These are phyloP conservation scores for Saccharata proteae DNA, from an alignment of 2,329 filamentous ascomycete species.

Conservation along the genomic window DNA sequence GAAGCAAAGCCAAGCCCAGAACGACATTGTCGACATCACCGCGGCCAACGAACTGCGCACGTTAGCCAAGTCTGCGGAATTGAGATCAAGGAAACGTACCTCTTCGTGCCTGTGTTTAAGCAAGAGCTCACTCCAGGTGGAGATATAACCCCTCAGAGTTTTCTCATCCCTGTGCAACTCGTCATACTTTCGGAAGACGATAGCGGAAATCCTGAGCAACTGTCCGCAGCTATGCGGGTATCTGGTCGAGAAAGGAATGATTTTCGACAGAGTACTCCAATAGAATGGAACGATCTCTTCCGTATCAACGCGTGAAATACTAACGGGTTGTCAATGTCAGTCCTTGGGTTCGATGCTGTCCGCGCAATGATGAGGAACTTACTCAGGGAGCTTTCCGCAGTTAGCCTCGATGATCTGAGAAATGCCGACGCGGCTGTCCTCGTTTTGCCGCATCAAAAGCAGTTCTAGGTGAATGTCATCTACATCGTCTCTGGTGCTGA, in stretches of 20 bases:
- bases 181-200: slow-evolving; percentile 23
- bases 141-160: slow-evolving; percentile 17
- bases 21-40: slow-evolving; percentile 24
- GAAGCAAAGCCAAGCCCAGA: slow-evolving; percentile 27
- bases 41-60: slow-evolving; percentile 18
- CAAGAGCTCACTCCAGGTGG: slow-evolving; percentile 22
- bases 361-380: background rate
- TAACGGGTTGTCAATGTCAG: background rate
- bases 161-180: slow-evolving; percentile 21
- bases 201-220: slow-evolving; percentile 23
- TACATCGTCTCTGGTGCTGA: slow-evolving; percentile 15
- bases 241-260: slow-evolving; percentile 18
- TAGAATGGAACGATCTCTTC: slow-evolving; percentile 21
- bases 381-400: slow-evolving; percentile 14
- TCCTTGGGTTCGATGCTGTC: background rate
- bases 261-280: slow-evolving; percentile 20
- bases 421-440: slow-evolving; percentile 16
- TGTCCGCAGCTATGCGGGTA: slow-evolving; percentile 18
- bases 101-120: slow-evolving; percentile 21
- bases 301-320: slow-evolving; percentile 11
- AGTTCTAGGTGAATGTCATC: slow-evolving; percentile 19
- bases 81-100: background rate
- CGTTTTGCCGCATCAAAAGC: slow-evolving; percentile 15
- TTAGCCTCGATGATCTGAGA: slow-evolving; percentile 21
- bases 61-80: background rate